Evolutionary conservation across 768 basidiomycete genomes (phyloP).

Genomic region (Pisolithus marmoratus): DNA sequence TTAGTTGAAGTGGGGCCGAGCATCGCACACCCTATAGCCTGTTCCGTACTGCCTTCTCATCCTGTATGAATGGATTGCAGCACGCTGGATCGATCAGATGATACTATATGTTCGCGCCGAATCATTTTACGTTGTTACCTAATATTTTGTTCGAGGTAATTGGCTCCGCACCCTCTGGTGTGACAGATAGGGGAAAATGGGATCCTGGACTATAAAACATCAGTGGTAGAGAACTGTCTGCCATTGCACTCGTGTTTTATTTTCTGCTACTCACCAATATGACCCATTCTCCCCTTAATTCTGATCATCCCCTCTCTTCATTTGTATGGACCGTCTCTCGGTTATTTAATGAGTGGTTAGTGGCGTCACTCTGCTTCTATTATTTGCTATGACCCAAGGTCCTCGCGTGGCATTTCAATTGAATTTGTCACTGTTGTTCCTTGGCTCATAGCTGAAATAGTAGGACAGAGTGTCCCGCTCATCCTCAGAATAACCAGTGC

Average conservation of each 20-base stretch:
- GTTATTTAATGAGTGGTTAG: slow-evolving; percentile 12
- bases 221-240: not conserved
- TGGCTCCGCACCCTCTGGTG: not conserved
- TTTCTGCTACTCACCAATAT: not conserved
- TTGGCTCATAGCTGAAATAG: slow-evolving; percentile 62
- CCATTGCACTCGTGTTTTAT: slow-evolving; percentile 4
- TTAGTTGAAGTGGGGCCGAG: not conserved
- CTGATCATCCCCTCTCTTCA: not conserved
- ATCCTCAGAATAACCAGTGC: slow-evolving; percentile 8
- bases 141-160: not conserved
- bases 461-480: slow-evolving; percentile 36
- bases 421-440: slow-evolving; percentile 28
- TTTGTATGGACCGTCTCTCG: slow-evolving; percentile 7
- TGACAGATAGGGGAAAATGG: not conserved
- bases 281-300: no score
- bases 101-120: not conserved
- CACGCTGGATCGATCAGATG: not conserved
- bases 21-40: no score
- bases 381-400: slow-evolving; percentile 38
- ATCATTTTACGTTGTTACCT: not conserved
- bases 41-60: not conserved
- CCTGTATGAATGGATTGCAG: not conserved
- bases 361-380: slow-evolving; percentile 27
- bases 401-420: slow-evolving; percentile 25
- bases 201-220: not conserved